Percentiles rank a stretch among this genome's conserved stretches.
phyloP scores from a whole-genome alignment of 441 rosid species.

The Croton setiger region DNA sequence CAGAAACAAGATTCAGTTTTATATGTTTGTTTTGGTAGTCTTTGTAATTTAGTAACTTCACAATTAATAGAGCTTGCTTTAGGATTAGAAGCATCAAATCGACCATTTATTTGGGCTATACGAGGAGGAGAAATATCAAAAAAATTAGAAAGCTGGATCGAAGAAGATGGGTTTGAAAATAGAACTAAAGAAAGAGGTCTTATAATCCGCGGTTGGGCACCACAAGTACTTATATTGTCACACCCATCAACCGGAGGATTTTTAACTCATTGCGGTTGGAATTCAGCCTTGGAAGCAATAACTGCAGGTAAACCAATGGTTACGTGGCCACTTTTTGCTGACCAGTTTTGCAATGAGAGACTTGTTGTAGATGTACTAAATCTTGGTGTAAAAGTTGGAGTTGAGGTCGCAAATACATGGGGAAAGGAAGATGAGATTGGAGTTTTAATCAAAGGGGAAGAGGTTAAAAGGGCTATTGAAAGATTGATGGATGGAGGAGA shows the following conservation, averaged over 20 bases:
- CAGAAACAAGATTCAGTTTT: slow-evolving; percentile 38
- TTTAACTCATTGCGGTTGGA: slow-evolving; percentile 48
- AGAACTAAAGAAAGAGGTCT: slow-evolving; percentile 30
- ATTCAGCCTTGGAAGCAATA: slow-evolving; percentile 26
- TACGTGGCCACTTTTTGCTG: slow-evolving; percentile 29
- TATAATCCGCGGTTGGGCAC: slow-evolving; percentile 41
- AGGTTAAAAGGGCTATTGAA: too few relatives aligned
- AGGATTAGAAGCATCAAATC: slow-evolving; percentile 42
- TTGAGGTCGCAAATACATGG: slow-evolving; percentile 10
- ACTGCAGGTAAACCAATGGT: slow-evolving; percentile 29
- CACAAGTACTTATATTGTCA: slow-evolving; percentile 35
- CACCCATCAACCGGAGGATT: slow-evolving; percentile 39
- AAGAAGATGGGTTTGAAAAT: slow-evolving; percentile 30
- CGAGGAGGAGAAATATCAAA: slow-evolving; percentile 22
- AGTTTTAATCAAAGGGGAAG: too few relatives aligned
- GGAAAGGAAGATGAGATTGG: too few relatives aligned
- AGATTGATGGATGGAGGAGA: neutral
- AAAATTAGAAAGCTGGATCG: slow-evolving; percentile 39
- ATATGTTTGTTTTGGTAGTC: slow-evolving; percentile 51
- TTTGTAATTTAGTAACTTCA: slow-evolving; percentile 11
- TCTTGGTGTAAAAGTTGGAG: slow-evolving; percentile 27
- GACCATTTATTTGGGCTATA: slow-evolving; percentile 55
- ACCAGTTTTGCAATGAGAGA: slow-evolving; percentile 37
- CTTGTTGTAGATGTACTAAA: slow-evolving; percentile 26
- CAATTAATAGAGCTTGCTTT: slow-evolving; percentile 43